Base-by-base conservation (phyloP, 352 stramenopile species). In the Globisporangium alternatum region DNA sequence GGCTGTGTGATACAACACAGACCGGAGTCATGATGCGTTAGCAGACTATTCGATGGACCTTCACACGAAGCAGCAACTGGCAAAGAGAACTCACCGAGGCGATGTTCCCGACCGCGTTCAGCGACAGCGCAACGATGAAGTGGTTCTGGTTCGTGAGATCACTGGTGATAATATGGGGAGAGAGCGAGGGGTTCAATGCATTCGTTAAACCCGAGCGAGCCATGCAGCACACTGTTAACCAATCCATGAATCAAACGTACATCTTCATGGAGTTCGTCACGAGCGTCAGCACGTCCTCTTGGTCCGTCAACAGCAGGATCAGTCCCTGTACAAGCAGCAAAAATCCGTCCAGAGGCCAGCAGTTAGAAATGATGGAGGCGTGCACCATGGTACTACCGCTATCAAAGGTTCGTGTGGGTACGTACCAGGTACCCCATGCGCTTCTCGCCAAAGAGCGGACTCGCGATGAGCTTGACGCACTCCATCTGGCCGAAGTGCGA, bases 401-500 rank as follows among this genome's bases (percentile, higher is more conserved):
- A 28, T 28, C 25, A 28, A 28, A 28, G 25, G 25, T 28, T 28
- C 25, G 25, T 28, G 25, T 28, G 25, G 25, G 25, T 28, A 28
- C 25, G 25, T 58, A 90, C 96, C 39, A 99, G 76, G 68, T 99
- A 99, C 59, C 97, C 98, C 82, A 99, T 99, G 65, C 98, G 88
- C 76, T 99, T 99, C 76, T 99, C 98, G n/a, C 91, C 90, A 73
- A 99, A 99, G 73, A 98, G 94, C 31, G 95, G 96, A 48, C 93
- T 99, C 13, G 98, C 97, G 67, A 99, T 99, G 39, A 99, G 86
- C 82, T 99, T 99, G 64, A 99, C 91, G 76, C 97, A 99, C 81
- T 99, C 98, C 84, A 99, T 98, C 77, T 99, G 97, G 37, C 97
- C 98, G 80, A 99, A 99, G 78, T 99, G 97, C 58, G 95, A 99